Base-by-base conservation (phyloP, 495 filamentous ascomycete species). In the Hypoxylon perforatum region DNA sequence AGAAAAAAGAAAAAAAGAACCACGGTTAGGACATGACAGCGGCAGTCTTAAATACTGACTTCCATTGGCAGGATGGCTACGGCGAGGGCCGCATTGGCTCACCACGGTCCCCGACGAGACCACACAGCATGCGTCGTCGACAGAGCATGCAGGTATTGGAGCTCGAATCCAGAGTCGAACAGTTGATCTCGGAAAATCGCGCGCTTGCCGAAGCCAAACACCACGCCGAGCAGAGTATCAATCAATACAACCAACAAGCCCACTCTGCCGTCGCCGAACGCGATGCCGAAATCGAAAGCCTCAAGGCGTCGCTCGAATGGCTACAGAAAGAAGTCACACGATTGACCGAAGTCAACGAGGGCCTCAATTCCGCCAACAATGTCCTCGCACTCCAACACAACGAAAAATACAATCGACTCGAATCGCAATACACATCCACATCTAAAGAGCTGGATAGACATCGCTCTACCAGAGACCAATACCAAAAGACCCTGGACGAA, bases 91-190 rank as follows among this genome's bases (percentile, higher is more conserved):
- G 87, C 73, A 91, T 88, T 67, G 82, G 84, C 71, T 96, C 92
- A 72, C 93, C 94, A 69, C 89, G 89, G 74, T 98, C 96, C 69
- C 95, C 95, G 51, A 96, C 93, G 67, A 91, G 96, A 76, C 94
- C 94, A 75, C 93, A 94, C 76, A 97, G 92, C 84, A 90, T 96
- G 83, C 93, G 94, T 62, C 92, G 92, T 73, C 91, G 93, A 63
- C 95, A 95, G 77, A 97, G 93, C 83, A 92, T 97, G 90, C 95
- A 97, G 79, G 88, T 98, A 50, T 84, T 96, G 45, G 93, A 98
- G 57, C 86, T 98, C 72, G 84, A 86, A 71, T 73, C 83, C 30
- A 85, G 83, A 71, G 83, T 97, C 65, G 92, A 96, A 63, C 90
- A 92, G 74, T 80, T 97, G 48, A 80, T 88, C 39, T 87, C 91